Evolutionary conservation across 2,329 filamentous ascomycete genomes (phyloP).

Genomic region (Fusarium graminum): DNA sequence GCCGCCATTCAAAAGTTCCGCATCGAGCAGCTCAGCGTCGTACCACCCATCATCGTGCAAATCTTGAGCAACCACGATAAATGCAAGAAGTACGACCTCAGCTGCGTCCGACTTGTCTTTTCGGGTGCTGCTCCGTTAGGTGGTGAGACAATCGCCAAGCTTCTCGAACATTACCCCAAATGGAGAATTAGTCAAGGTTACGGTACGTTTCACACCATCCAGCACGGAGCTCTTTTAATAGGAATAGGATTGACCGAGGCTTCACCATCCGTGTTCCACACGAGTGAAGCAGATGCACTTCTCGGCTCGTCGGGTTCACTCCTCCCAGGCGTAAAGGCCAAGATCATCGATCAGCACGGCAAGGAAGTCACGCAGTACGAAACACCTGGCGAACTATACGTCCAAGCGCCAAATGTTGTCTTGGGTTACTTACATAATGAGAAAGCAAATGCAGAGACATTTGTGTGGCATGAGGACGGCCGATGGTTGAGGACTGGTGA

Average conservation of each 20-base stretch:
- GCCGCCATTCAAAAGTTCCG: constrained; percentile 30
- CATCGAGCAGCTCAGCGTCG: constrained; percentile 37
- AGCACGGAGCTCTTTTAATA: background rate
- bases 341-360: constrained; percentile 75
- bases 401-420: constrained; percentile 81
- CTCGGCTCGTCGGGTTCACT: constrained; percentile 79
- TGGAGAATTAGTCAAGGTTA: constrained; percentile 80
- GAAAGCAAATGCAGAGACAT: constrained; percentile 84
- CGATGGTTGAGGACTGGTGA: constrained; percentile 88
- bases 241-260: constrained; percentile 78
- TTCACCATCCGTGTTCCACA: constrained; percentile 73
- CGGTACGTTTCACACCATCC: constrained; percentile 58
- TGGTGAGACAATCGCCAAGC: constrained; percentile 73
- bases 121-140: constrained; percentile 76
- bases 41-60: constrained; percentile 38
- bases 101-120: constrained; percentile 30
- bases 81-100: constrained; percentile 34
- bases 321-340: constrained; percentile 71
- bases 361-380: constrained; percentile 76
- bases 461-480: constrained; percentile 68
- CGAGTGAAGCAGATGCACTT: constrained; percentile 69
- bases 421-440: constrained; percentile 90
- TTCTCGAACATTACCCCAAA: constrained; percentile 72
- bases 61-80: constrained; percentile 16
- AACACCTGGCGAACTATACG: constrained; percentile 82